Evolutionary conservation across 1,284 basidiomycete genomes (phyloP).

Genomic region (Cutaneotrichosporon curvatum): DNA sequence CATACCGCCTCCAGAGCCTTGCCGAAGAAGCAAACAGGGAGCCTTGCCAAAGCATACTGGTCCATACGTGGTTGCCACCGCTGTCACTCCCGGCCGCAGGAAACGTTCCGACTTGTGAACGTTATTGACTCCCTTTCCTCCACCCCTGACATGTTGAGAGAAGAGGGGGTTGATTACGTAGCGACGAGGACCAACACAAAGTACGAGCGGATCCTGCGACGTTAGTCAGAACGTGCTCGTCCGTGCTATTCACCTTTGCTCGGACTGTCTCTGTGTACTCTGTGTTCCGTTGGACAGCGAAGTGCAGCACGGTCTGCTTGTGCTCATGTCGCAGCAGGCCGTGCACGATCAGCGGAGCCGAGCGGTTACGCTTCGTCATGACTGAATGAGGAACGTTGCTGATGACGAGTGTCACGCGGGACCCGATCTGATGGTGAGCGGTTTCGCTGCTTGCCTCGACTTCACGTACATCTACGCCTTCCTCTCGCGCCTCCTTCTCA

Average conservation of each 20-base stretch:
- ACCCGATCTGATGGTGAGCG: constrained; percentile 57
- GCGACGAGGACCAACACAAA: constrained; percentile 83
- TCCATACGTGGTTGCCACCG: constrained; percentile 78
- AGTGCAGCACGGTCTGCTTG: constrained; percentile 89
- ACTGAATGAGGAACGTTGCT: constrained; percentile 58
- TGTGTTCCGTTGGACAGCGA: constrained; percentile 89
- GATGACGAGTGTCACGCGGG: constrained; percentile 65
- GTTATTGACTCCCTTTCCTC: constrained; percentile 85
- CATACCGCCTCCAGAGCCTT: no score
- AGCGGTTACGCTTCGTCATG: constrained; percentile 34
- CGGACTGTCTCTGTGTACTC: constrained; percentile 82
- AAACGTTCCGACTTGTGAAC: constrained; percentile 97
- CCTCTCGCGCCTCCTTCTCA: constrained; percentile 57
- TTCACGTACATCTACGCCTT: constrained; percentile 63
- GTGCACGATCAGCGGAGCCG: constrained; percentile 64
- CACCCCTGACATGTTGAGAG: constrained; percentile 84
- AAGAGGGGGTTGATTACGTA: constrained; percentile 79
- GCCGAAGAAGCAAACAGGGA: constrained; percentile 60
- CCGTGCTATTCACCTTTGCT: constrained; percentile 62
- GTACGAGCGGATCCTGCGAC: constrained; percentile 74
- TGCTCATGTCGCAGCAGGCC: constrained; percentile 90
- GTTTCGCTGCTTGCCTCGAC: background rate
- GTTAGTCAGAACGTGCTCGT: background rate
- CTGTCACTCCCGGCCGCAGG: constrained; percentile 71
- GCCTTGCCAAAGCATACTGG: constrained; percentile 84